phyloP scores from a whole-genome alignment of 2,329 filamentous ascomycete genomes.

The Claviceps paspali region DNA sequence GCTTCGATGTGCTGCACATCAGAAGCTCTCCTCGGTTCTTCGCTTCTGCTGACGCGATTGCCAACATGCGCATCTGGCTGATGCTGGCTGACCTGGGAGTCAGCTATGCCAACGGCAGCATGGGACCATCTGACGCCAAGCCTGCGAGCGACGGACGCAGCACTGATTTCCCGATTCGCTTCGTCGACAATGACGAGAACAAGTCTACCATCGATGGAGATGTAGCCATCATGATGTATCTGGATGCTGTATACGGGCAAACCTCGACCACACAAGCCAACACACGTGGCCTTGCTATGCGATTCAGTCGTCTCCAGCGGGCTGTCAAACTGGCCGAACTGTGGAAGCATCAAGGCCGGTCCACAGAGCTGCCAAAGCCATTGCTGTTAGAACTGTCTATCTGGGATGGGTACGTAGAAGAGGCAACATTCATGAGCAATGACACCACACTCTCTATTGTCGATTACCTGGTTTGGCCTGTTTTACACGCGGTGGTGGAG shows the following conservation, averaged over 20 bases:
- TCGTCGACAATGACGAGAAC: conserved; percentile 37
- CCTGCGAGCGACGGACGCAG: background rate
- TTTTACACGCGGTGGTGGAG: conserved; percentile 30
- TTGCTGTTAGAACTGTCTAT: conserved; percentile 19
- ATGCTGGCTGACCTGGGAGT: conserved; percentile 35
- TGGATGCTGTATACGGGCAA: conserved; percentile 36
- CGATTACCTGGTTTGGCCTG: conserved; percentile 43
- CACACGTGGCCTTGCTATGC: conserved; percentile 18
- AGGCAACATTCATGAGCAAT: background rate
- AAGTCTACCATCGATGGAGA: conserved; percentile 34
- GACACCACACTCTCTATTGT: conserved; percentile 8
- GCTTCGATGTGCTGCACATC: conserved; percentile 72
- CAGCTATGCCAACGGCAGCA: conserved; percentile 29
- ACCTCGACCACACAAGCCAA: conserved; percentile 11
- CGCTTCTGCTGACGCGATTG: conserved; percentile 28
- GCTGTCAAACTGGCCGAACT: conserved; percentile 19
- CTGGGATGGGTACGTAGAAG: conserved; percentile 25
- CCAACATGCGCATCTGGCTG: conserved; percentile 33
- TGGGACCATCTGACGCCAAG: conserved; percentile 8
- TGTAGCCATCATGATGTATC: conserved; percentile 40
- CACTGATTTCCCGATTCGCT: conserved; percentile 25
- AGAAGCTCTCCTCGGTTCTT: conserved; percentile 35
- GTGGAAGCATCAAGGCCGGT: conserved; percentile 1
- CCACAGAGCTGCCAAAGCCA: conserved; percentile 5
- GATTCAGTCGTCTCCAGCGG: conserved; percentile 27